A percentile compares a stretch with the other conserved stretches of the same genome.
These are phyloP conservation scores for Ustilaginoidea virens DNA, from an alignment of 2,329 filamentous ascomycete genomes.

Conservation along the genomic window DNA sequence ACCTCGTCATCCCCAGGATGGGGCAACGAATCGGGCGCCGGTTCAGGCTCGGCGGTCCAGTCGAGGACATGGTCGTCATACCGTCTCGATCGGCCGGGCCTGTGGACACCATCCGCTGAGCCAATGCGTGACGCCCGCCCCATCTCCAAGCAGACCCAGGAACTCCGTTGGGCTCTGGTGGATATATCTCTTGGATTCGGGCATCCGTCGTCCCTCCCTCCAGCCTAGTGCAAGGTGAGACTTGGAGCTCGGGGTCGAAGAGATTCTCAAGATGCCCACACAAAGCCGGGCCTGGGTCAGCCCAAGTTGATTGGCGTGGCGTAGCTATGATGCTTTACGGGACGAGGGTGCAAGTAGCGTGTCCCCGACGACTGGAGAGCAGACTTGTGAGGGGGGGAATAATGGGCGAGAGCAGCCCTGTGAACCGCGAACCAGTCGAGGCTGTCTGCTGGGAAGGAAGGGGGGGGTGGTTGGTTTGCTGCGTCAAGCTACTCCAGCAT, in stretches of 20 bases:
- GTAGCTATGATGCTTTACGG: too few species aligned
- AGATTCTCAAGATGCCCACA: constrained; percentile 6
- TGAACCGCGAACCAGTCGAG: constrained; percentile 10
- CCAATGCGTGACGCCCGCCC: constrained; percentile 17
- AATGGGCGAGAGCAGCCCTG: constrained; percentile 5
- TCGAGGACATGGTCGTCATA: constrained; percentile 7
- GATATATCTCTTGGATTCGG: constrained; percentile 4
- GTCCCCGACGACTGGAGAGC: too few species aligned
- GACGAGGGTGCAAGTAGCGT: too few species aligned
- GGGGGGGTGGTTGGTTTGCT: too few species aligned
- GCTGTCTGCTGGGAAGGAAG: too few species aligned
- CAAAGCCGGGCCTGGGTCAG: constrained; percentile 1
- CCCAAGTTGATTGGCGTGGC: too few species aligned
- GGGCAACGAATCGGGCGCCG: constrained; percentile 13
- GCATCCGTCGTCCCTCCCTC: constrained; percentile 2
- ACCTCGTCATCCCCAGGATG: constrained; percentile 13
- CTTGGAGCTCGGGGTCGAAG: too few species aligned
- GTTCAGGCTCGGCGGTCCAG: constrained; percentile 7
- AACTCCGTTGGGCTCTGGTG: constrained; percentile 11
- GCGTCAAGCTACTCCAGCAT: constrained; percentile 8
- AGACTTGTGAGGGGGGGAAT: background rate
- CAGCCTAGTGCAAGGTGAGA: too few species aligned
- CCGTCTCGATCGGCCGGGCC: constrained; percentile 13
- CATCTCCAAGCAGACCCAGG: constrained; percentile 13
- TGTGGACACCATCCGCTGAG: constrained; percentile 12